Conservation (phyloP, 495 filamentous ascomycete genomes). For the Aspergillus indologenus region DNA sequence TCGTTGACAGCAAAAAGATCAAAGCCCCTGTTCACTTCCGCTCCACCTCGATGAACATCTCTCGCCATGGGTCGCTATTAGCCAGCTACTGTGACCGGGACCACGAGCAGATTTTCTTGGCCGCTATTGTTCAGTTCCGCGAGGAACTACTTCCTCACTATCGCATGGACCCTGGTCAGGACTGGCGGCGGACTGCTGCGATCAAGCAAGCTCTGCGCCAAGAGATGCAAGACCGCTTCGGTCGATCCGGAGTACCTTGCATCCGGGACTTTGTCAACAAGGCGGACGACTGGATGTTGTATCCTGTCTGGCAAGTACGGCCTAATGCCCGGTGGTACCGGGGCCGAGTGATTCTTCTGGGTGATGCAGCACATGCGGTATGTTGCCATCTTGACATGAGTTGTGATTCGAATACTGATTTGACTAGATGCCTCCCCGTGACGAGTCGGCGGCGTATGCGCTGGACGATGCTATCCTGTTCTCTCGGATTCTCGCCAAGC, state of each 20-base stretch:
- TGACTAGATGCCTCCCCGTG: constrained; percentile 56
- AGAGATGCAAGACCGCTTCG: constrained; percentile 47
- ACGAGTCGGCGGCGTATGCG: constrained; percentile 59
- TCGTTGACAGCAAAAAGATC: constrained; percentile 26
- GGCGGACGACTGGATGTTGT: constrained; percentile 53
- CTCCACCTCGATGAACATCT: constrained; percentile 49
- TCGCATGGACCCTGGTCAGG: constrained; percentile 41
- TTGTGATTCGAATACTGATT: neutral
- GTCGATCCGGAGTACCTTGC: constrained; percentile 41
- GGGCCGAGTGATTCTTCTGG: constrained; percentile 49
- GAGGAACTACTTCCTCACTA: constrained; percentile 35
- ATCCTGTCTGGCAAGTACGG: constrained; percentile 56
- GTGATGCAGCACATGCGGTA: constrained; percentile 61
- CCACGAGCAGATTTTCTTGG: constrained; percentile 48
- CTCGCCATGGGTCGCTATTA: constrained; percentile 52
- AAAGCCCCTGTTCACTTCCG: constrained; percentile 37
- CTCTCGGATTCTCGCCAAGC: constrained; percentile 42
- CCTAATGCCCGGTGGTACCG: constrained; percentile 50
- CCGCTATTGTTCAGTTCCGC: constrained; percentile 50
- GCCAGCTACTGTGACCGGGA: constrained; percentile 49
- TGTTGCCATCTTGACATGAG: constrained; percentile 17
- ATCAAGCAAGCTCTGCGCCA: constrained; percentile 39
- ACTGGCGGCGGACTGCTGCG: constrained; percentile 43
- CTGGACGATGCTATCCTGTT: constrained; percentile 61
- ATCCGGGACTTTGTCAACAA: constrained; percentile 48